Evolutionary conservation across 1,284 basidiomycete species (phyloP).

Genomic region (Coniophora puteana): DNA sequence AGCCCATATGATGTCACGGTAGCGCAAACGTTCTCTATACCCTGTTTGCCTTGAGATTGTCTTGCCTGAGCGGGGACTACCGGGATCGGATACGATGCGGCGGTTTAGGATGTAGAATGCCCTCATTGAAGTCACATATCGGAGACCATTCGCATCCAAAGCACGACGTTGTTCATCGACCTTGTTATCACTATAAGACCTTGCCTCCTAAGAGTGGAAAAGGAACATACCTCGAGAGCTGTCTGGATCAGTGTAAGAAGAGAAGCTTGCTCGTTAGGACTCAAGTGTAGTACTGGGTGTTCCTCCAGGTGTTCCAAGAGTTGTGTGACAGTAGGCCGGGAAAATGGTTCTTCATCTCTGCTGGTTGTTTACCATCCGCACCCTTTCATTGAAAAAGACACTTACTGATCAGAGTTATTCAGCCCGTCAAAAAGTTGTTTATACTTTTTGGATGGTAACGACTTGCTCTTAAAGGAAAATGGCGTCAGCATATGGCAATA

Average conservation of each 20-base stretch:
- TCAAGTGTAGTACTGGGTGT: slow-evolving; percentile 64
- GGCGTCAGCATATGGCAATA: neutral
- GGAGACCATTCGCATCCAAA: slow-evolving; percentile 84
- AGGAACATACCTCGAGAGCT: slow-evolving; percentile 68
- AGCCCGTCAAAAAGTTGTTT: slow-evolving; percentile 46
- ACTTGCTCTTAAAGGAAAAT: slow-evolving; percentile 22
- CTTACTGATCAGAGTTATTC: slow-evolving; percentile 40
- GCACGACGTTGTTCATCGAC: slow-evolving; percentile 84
- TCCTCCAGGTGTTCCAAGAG: slow-evolving; percentile 65
- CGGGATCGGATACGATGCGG: slow-evolving; percentile 44
- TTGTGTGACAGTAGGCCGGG: slow-evolving; percentile 52
- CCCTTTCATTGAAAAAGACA: slow-evolving; percentile 4
- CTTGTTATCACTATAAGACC: slow-evolving; percentile 33
- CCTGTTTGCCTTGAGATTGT: slow-evolving; percentile 39
- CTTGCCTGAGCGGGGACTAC: slow-evolving; percentile 38
- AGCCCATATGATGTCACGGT: slow-evolving; percentile 94
- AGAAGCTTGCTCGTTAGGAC: slow-evolving; percentile 74
- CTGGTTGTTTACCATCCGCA: too few relatives aligned
- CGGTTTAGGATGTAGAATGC: slow-evolving; percentile 77
- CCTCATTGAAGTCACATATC: slow-evolving; percentile 87
- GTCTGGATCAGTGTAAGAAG: slow-evolving; percentile 82
- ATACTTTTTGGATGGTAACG: slow-evolving; percentile 31
- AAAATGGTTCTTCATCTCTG: slow-evolving; percentile 60
- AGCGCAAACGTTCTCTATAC: slow-evolving; percentile 72
- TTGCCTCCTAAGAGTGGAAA: neutral